A percentile compares a stretch with the other conserved stretches of the same genome.
Conservation (phyloP, 1,284 basidiomycete species). For the Phellopilus nigrolimitatus region DNA sequence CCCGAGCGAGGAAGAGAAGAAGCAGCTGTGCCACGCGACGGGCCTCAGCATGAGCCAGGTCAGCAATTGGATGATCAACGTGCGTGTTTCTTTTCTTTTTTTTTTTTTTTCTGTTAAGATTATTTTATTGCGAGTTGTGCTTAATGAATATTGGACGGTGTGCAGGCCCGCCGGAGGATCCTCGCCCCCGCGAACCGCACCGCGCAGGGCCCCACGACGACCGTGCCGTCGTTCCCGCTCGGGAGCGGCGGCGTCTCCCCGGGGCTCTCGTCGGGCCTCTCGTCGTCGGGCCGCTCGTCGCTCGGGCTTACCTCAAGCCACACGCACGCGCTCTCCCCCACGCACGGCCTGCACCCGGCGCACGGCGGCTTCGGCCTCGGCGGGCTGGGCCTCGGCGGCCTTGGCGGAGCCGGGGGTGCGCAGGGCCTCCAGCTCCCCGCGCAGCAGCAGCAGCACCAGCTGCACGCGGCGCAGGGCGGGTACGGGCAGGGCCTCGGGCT, state of each 20-base stretch:
- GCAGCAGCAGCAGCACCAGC: conserved; percentile 1
- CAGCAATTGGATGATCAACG: conserved; percentile 90
- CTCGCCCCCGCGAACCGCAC: conserved; percentile 74
- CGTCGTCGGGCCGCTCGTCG: neutral
- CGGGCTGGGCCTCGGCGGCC: neutral
- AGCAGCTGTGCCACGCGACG: conserved; percentile 79
- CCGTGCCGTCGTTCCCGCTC: conserved; percentile 46
- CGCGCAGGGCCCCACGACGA: conserved; percentile 68
- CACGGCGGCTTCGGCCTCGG: conserved; percentile 2
- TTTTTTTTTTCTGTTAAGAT: neutral
- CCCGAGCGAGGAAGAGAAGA: conserved; percentile 88
- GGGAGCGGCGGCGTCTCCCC: too few species aligned
- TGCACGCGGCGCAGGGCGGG: conserved; percentile 1
- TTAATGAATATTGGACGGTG: too few species aligned
- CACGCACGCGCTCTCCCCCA: neutral
- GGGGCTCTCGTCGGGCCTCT: neutral
- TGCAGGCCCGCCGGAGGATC: conserved; percentile 72
- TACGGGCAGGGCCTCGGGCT: neutral
- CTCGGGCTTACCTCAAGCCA: neutral
- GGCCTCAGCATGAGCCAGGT: conserved; percentile 86
- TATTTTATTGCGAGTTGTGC: too few species aligned
- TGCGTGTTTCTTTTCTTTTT: conserved; percentile 35
- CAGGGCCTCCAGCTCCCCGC: conserved; percentile 1
- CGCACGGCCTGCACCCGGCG: too few species aligned
- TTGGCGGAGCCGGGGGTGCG: neutral